phyloP scores from a whole-genome alignment of 1,284 basidiomycete genomes.

The Phaffia rhodozyma region DNA sequence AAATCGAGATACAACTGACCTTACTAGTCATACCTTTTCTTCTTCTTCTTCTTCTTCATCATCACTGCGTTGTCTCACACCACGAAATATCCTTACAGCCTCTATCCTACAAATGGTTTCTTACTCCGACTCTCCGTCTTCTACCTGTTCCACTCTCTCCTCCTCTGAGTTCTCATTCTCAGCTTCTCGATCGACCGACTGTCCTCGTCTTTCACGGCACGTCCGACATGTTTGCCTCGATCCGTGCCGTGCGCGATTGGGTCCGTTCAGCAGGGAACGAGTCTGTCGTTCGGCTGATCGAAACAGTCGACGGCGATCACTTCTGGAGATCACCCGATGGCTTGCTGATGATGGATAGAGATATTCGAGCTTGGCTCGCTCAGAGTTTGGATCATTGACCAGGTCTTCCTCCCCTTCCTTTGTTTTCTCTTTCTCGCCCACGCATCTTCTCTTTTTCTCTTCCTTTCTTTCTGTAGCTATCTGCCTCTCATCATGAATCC shows the following conservation, averaged over 20 bases:
- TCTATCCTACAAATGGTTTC: slow-evolving; percentile 2
- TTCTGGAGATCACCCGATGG: slow-evolving; percentile 1
- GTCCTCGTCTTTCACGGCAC: slow-evolving; percentile 3
- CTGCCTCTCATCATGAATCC: background rate
- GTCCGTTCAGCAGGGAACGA: background rate
- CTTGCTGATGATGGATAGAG: background rate
- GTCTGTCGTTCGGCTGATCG: background rate
- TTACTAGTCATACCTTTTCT: background rate
- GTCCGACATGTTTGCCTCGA: background rate
- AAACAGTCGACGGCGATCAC: background rate
- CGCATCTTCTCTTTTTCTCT: background rate
- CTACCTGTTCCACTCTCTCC: background rate
- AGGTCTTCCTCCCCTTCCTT: background rate
- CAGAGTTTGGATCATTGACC: background rate
- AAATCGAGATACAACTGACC: too few relatives aligned
- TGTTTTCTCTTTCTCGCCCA: background rate
- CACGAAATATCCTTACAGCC: background rate
- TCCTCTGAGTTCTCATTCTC: background rate
- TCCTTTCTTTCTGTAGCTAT: background rate
- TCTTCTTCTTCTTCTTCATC: background rate
- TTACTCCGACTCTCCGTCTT: background rate
- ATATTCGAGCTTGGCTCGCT: background rate
- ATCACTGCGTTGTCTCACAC: background rate
- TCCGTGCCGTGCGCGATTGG: background rate
- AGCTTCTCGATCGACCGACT: background rate